Evolutionary conservation across 129 eudicot species (phyloP).

Genomic region (Silybum marianum): DNA sequence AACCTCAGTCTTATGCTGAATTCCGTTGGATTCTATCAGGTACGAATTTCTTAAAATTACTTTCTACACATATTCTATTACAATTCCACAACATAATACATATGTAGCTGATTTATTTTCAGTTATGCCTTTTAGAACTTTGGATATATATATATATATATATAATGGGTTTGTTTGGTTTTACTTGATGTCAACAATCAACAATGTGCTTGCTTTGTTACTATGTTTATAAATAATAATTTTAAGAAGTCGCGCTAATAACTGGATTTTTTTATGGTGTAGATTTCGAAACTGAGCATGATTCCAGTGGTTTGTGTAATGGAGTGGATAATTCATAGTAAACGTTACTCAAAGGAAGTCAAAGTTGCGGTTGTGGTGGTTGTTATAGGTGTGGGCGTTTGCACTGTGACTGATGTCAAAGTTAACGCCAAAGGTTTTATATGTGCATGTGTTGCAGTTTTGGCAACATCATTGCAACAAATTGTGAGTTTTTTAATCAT

Average conservation of each 20-base stretch:
- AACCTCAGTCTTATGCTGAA: conserved; percentile 89
- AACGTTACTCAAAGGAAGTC: conserved; percentile 63
- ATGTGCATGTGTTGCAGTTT: conserved; percentile 80
- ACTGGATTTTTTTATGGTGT: conserved; percentile 13
- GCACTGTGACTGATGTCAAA: conserved; percentile 92
- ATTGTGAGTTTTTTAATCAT: conserved; percentile 42
- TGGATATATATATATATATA: no score
- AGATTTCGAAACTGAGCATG: conserved; percentile 94
- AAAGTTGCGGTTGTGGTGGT: conserved; percentile 71
- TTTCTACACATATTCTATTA: neutral
- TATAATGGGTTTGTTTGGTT: no score
- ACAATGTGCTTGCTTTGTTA: no score
- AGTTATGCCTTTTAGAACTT: neutral
- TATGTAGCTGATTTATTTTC: neutral
- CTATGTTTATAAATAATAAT: neutral
- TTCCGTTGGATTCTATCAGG: conserved; percentile 82
- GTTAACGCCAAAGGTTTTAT: conserved; percentile 86
- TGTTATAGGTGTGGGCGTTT: conserved; percentile 88
- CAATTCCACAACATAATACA: neutral
- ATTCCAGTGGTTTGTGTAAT: conserved; percentile 86
- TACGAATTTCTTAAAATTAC: conserved; percentile 19
- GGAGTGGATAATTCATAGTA: conserved; percentile 81
- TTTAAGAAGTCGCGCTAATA: neutral
- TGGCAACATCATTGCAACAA: conserved; percentile 85
- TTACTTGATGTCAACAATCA: no score